These are phyloP conservation scores for Solanum stenotomum DNA, from an alignment of 257 asterid species.

Conservation along the genomic window DNA sequence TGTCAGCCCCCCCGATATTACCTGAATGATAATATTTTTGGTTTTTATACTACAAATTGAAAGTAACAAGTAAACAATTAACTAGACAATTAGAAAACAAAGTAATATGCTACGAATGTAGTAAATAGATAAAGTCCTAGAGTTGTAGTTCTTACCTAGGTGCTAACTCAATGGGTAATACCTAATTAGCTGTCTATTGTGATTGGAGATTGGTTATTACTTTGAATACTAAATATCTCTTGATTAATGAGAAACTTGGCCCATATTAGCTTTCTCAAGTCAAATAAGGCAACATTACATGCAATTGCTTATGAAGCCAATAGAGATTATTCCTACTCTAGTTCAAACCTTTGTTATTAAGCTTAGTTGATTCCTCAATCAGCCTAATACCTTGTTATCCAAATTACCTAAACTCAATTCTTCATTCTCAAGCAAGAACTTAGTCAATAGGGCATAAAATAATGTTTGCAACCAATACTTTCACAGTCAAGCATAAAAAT, in stretches of 20 bases:
- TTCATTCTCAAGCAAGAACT: not conserved
- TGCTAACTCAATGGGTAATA: not conserved
- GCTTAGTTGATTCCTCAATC: not conserved
- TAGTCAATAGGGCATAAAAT: not conserved
- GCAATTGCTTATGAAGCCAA: not conserved
- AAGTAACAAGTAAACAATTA: not conserved
- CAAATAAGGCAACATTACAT: not conserved
- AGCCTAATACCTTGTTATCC: not conserved
- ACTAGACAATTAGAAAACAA: not conserved
- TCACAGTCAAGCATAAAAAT: not conserved
- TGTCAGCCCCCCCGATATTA: not conserved
- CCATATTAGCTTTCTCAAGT: not conserved
- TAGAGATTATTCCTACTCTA: not conserved
- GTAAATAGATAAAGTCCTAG: not conserved
- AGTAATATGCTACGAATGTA: not conserved
- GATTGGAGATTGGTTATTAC: not conserved
- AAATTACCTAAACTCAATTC: not conserved
- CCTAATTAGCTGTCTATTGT: not conserved
- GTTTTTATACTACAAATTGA: not conserved
- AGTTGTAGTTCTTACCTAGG: not conserved
- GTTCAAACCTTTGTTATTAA: not conserved
- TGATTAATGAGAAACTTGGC: not conserved
- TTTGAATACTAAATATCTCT: not conserved
- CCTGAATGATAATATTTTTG: not conserved
- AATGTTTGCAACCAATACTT: not conserved